Percentiles rank a stretch among this genome's conserved stretches.
Evolutionary conservation across 2,329 filamentous ascomycete genomes (phyloP).

Genomic region (Aspergillus caelatus): DNA sequence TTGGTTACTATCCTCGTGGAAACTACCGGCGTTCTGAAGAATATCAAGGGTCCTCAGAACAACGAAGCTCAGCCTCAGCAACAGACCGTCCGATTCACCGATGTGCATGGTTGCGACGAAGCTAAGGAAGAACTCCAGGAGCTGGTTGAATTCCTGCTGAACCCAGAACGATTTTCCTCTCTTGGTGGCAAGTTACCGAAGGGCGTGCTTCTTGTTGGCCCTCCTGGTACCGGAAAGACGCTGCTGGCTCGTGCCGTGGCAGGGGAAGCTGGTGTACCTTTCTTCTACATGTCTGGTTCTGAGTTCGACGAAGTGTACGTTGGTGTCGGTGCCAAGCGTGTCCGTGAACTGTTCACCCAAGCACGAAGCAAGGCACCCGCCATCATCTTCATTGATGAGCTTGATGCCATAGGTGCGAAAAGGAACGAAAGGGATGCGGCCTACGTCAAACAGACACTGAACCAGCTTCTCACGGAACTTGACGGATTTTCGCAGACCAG

Average conservation of each 20-base stretch:
- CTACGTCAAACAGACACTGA: constrained; percentile 96
- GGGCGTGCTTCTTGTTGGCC: constrained; percentile 90
- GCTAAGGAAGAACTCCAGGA: constrained; percentile 98
- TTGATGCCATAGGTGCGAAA: constrained; percentile 93
- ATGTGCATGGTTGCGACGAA: constrained; percentile 97
- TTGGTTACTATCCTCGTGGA: constrained; percentile 82
- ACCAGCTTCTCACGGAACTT: constrained; percentile 93
- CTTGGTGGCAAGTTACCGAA: constrained; percentile 96
- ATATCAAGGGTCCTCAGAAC: constrained; percentile 69
- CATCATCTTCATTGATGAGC: constrained; percentile 94
- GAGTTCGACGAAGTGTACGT: constrained; percentile 99
- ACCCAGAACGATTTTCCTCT: constrained; percentile 89
- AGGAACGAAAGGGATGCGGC: constrained; percentile 90
- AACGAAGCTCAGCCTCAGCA: constrained; percentile 91
- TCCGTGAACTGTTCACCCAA: constrained; percentile 85
- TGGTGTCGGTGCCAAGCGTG: constrained; percentile 92
- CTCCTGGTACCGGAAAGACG: constrained; percentile 96
- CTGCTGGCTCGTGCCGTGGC: constrained; percentile 92
- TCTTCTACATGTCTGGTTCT: constrained; percentile 99
- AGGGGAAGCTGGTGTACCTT: constrained; percentile 94
- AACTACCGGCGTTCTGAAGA: constrained; percentile 75
- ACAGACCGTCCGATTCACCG: constrained; percentile 86
- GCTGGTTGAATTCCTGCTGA: constrained; percentile 92
- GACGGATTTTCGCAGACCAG: constrained; percentile 96
- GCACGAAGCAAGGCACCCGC: constrained; percentile 84